Base-by-base conservation (phyloP, 148 eudicot genomes). In the Nepenthes mirabilis region DNA sequence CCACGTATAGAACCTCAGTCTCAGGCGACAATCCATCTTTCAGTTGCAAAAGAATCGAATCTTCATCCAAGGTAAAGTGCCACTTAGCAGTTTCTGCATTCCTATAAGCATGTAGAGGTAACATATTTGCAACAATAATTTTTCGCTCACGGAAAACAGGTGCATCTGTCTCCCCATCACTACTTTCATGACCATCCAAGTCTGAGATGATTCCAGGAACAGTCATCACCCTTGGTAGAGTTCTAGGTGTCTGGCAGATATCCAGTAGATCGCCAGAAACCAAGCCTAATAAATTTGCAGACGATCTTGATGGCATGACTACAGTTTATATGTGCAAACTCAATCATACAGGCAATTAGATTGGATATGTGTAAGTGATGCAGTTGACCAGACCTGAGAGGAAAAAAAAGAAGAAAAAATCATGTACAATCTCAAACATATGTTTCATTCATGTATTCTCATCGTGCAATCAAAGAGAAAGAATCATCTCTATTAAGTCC, bases 111-210 rank as follows among this genome's bases (percentile, higher is more conserved):
- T 79, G 64, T 58, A 86, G 48, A 13, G 89, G 94, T 32, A 86
- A 65, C 81, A 72, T 72, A 69, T 86, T 86, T 62, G 89, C 77
- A 45, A 86, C 94, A 43, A 86, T 72, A 37, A 86, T 83, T 64
- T 72, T 81, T 49, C 86, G 68, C 58, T 79, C 86, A 40, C 68
- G 77, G 9, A 65, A 68, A 64, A 47, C 61, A 45, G 77, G 65
- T 11, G 76, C 65, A 37, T 43, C 60, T 8, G 37, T 53, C 52
- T 83, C 93, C 40, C 74, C 83, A 64, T 79, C 84, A 55, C 69
- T 72, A 60, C 73, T 55, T 53, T 65, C 76, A 59, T 61, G 71
- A 43, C 75, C 82, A 56, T 85, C 87, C 61, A 75, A 36, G 35
- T 78, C 81, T 33, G 82, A 68, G 9, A 85, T 85, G 60, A 82